A percentile compares a stretch with the other conserved stretches of the same genome.
phyloP scores from a whole-genome alignment of 2,329 filamentous ascomycete genomes.

The Stagonosporopsis cucurbitacearum region DNA sequence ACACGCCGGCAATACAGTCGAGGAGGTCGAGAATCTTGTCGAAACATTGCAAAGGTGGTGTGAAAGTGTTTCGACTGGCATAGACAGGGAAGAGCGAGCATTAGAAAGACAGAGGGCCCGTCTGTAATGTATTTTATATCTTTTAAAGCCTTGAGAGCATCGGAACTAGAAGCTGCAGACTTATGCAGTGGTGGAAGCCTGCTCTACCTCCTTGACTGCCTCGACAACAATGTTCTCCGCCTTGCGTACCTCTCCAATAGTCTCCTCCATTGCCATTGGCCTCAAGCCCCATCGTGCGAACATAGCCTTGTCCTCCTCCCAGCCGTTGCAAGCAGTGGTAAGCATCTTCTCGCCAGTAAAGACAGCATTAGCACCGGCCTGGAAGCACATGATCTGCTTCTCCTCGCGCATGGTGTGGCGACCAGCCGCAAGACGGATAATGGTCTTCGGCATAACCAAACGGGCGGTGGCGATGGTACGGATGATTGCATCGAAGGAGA shows the following conservation, averaged over 20 bases:
- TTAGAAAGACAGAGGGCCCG: not conserved
- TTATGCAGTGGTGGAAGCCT: slow-evolving; percentile 11
- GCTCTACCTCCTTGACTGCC: slow-evolving; percentile 17
- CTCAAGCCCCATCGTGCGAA: slow-evolving; percentile 82
- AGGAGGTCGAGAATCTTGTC: slow-evolving; percentile 45
- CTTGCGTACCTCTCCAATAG: slow-evolving; percentile 40
- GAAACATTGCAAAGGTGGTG: slow-evolving; percentile 43
- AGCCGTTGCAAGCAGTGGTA: slow-evolving; percentile 88
- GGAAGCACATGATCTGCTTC: slow-evolving; percentile 87
- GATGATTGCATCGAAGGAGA: slow-evolving; percentile 79
- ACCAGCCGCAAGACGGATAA: slow-evolving; percentile 85
- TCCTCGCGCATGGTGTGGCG: slow-evolving; percentile 85
- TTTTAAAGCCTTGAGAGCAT: not conserved
- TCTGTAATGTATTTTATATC: not conserved
- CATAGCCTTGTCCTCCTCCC: slow-evolving; percentile 86
- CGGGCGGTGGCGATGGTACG: slow-evolving; percentile 85
- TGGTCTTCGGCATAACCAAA: slow-evolving; percentile 81
- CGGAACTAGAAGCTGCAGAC: not conserved
- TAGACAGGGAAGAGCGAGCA: not conserved
- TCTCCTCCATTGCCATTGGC: slow-evolving; percentile 67
- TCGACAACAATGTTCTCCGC: slow-evolving; percentile 22
- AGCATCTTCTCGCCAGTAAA: slow-evolving; percentile 97
- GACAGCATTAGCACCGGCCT: slow-evolving; percentile 90
- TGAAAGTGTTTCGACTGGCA: not conserved
- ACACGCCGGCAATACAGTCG: slow-evolving; percentile 51